Evolutionary conservation across 495 filamentous ascomycete genomes (phyloP).

Genomic region (Chaetomidium leptoderma): DNA sequence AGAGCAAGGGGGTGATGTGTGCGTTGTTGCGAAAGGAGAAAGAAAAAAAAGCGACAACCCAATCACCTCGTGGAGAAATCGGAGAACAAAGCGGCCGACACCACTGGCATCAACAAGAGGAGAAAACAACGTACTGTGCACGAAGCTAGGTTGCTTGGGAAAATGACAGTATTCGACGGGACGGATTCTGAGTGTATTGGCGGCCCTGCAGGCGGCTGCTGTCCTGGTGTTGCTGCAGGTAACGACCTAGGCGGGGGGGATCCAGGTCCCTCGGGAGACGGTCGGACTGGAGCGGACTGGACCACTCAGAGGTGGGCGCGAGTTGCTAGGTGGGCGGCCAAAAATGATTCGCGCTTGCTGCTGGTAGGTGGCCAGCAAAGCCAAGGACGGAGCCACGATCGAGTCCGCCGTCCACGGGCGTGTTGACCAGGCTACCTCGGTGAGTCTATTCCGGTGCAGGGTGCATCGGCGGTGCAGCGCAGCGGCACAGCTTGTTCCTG

Average conservation of each 20-base stretch:
- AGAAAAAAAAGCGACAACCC: neutral
- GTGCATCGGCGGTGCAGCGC: conserved; percentile 13
- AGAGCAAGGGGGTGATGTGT: neutral
- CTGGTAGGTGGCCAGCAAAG: too few relatives aligned
- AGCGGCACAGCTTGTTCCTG: conserved; percentile 14
- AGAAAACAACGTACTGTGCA: conserved; percentile 25
- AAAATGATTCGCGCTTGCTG: neutral
- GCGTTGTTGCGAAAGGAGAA: neutral
- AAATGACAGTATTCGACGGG: conserved; percentile 1
- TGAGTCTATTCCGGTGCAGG: neutral
- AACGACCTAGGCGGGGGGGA: conserved; percentile 12
- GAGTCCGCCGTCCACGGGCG: neutral
- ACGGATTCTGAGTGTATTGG: conserved; percentile 11
- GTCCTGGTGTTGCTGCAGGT: conserved; percentile 15
- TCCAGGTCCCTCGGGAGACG: conserved; percentile 24
- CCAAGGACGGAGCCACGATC: conserved; percentile 5
- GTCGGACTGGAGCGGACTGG: neutral
- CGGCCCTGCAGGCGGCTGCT: conserved; percentile 12
- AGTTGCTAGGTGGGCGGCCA: conserved; percentile 8
- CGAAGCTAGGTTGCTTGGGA: conserved; percentile 18
- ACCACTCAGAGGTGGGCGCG: conserved; percentile 11
- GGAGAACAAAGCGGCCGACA: conserved; percentile 7
- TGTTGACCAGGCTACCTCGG: neutral
- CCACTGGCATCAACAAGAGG: conserved; percentile 10
- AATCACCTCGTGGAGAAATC: neutral